phyloP scores from a whole-genome alignment of 2,329 filamentous ascomycete genomes.

The Clarireedia monteithiana region DNA sequence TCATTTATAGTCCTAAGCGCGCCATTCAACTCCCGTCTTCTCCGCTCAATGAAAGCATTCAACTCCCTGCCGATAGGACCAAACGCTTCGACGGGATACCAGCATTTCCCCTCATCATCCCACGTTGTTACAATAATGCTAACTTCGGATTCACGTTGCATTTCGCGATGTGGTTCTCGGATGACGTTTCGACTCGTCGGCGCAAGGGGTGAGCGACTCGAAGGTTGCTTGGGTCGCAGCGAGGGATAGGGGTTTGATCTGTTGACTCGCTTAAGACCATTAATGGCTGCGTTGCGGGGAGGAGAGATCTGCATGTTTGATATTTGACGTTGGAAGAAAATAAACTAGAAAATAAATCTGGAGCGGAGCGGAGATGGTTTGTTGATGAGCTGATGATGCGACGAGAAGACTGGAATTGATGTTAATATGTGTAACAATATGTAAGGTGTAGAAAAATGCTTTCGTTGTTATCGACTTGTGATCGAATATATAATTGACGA shows the following conservation, averaged over 20 bases:
- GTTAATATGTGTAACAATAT: slow-evolving; percentile 9
- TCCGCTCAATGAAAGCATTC: slow-evolving; percentile 8
- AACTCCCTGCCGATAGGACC: slow-evolving; percentile 8
- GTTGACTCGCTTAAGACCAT: slow-evolving; percentile 6
- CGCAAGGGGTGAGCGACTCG: slow-evolving; percentile 2
- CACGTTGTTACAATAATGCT: slow-evolving; percentile 11
- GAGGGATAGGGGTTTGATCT: slow-evolving; percentile 2
- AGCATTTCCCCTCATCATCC: slow-evolving; percentile 10
- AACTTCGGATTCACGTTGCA: slow-evolving; percentile 9
- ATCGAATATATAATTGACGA: slow-evolving; percentile 7
- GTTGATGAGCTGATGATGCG: background rate
- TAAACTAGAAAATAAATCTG: background rate
- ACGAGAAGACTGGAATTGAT: slow-evolving; percentile 4
- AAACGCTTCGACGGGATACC: slow-evolving; percentile 10
- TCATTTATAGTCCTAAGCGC: background rate
- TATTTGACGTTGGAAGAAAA: background rate
- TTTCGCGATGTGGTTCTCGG: slow-evolving; percentile 1
- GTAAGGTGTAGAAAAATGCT: slow-evolving; percentile 5
- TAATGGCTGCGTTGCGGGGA: slow-evolving; percentile 7
- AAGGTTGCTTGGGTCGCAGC: slow-evolving; percentile 2
- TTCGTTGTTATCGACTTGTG: slow-evolving; percentile 6
- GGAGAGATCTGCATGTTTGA: slow-evolving; percentile 9
- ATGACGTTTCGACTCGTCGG: background rate
- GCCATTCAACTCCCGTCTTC: slow-evolving; percentile 1
- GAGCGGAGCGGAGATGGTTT: background rate